phyloP scores from a whole-genome alignment of 371 early-diverging fungal genomes.

The Lichtheimia ornata region DNA sequence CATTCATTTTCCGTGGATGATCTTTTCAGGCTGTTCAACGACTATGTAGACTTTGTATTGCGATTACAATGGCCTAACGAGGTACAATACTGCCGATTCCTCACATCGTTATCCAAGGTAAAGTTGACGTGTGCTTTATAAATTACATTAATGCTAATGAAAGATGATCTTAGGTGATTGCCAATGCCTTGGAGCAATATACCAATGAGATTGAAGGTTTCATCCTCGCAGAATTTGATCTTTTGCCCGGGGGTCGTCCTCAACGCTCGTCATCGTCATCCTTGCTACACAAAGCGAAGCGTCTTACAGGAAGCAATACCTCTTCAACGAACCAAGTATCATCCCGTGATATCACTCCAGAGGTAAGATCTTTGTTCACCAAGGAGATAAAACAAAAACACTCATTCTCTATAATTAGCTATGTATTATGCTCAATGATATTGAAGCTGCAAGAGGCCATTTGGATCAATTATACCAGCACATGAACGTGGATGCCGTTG shows the following conservation, averaged over 20 bases:
- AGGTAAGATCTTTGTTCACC: conserved; percentile 29
- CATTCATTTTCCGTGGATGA: conserved; percentile 84
- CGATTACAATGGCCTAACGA: conserved; percentile 78
- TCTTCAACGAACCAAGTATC: conserved; percentile 37
- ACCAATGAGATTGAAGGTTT: conserved; percentile 44
- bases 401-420: conserved; percentile 24
- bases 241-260: conserved; percentile 14
- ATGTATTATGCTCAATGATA: conserved; percentile 67
- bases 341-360: conserved; percentile 57
- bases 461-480: conserved; percentile 62
- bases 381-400: background rate
- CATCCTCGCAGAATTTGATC: conserved; percentile 40
- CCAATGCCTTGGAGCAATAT: conserved; percentile 57
- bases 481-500: conserved; percentile 66
- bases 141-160: conserved; percentile 23
- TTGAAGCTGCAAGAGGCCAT: conserved; percentile 62
- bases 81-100: conserved; percentile 65
- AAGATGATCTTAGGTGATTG: conserved; percentile 39
- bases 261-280: conserved; percentile 14
- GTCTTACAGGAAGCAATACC: conserved; percentile 24
- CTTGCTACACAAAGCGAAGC: conserved; percentile 39
- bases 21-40: conserved; percentile 73
- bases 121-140: conserved; percentile 12
- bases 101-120: conserved; percentile 68
- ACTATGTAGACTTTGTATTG: conserved; percentile 68